Conservation (phyloP, 345 rosid genomes). For the Pseudoturritis turrita region DNA sequence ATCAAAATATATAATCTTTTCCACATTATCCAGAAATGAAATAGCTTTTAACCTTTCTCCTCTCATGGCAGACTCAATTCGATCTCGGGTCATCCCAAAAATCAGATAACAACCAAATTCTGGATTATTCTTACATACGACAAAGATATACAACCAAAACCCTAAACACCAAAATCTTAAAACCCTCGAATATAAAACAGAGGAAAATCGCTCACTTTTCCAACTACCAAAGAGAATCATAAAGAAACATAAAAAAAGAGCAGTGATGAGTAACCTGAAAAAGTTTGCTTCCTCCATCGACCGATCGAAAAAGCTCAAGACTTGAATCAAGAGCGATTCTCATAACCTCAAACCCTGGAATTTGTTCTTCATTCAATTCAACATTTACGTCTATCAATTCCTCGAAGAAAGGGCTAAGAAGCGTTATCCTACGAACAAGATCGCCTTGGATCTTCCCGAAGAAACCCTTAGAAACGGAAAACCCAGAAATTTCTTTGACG, state of each 20-base stretch:
- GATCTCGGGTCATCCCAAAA: not conserved
- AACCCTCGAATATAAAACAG: constrained; percentile 16
- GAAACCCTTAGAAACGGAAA: constrained; percentile 53
- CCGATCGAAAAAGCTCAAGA: constrained; percentile 51
- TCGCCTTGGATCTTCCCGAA: constrained; percentile 69
- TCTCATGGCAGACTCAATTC: not conserved
- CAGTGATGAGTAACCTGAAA: constrained; percentile 49
- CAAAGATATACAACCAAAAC: not conserved
- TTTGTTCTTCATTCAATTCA: constrained; percentile 38
- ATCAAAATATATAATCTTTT: not conserved
- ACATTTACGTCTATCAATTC: constrained; percentile 55
- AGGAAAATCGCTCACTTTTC: not conserved
- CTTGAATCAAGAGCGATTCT: constrained; percentile 58
- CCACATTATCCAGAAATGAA: not conserved
- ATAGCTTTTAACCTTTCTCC: not conserved
- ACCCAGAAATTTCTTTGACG: constrained; percentile 61
- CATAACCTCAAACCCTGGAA: constrained; percentile 52
- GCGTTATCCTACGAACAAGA: constrained; percentile 85
- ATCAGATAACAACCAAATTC: not conserved
- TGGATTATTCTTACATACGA: not conserved
- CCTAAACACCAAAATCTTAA: constrained; percentile 19
- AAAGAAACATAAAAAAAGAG: not conserved
- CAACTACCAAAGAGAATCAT: constrained; percentile 23
- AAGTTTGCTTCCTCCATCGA: constrained; percentile 72
- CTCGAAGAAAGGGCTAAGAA: constrained; percentile 90